Evolutionary conservation across 495 filamentous ascomycete genomes (phyloP), one percentile per base, ranked within the genome.

Genomic region (Lophiotrema nucula): DNA sequence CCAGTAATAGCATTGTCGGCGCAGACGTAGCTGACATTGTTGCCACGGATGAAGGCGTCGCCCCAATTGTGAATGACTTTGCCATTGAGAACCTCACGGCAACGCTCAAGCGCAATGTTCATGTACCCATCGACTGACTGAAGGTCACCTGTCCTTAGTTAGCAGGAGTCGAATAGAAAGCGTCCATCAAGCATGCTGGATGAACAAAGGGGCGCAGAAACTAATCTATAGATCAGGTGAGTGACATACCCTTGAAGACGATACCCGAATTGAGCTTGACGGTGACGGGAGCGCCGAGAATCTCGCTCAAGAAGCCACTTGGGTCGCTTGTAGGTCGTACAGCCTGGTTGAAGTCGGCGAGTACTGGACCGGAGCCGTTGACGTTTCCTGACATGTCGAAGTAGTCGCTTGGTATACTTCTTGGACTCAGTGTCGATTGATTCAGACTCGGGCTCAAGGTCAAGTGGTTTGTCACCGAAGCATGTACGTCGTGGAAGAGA

Each of bases 91-190:
- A 84, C 90, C 74, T 98, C 95, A 58, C 90, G 86, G 0, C 90
- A 92, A 72, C 95, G 92, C 69, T 97, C 93, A 2, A 98, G 80
- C 18, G 93, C 90, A 62, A 98, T 95, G 71, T 98, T 97, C 93
- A 98, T 97, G 70, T 97, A 98, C 35, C 95, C 95, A 70, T 98
- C 93, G 39, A 97, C 91, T 0, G 90, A 95, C 66, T 96, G 90
- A n/a, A 96, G 79, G 67, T 95, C 88, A 33, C 92, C 92, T 96
- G 31, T 4, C n/a, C n/a, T n/a, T n/a, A n/a, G n/a, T n/a, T n/a
- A n/a, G n/a, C n/a, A 13, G 41, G 27, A 22, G 65, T 18, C 63
- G 5, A 2, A n/a, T 52, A 2, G 8, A 15, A 57, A 18, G 19
- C 12, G 4, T 23, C 23, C 18, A 15, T 37, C 37, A 6, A 45